phyloP scores from a whole-genome alignment of 2,329 filamentous ascomycete species.

The Aspergillus awamori region DNA sequence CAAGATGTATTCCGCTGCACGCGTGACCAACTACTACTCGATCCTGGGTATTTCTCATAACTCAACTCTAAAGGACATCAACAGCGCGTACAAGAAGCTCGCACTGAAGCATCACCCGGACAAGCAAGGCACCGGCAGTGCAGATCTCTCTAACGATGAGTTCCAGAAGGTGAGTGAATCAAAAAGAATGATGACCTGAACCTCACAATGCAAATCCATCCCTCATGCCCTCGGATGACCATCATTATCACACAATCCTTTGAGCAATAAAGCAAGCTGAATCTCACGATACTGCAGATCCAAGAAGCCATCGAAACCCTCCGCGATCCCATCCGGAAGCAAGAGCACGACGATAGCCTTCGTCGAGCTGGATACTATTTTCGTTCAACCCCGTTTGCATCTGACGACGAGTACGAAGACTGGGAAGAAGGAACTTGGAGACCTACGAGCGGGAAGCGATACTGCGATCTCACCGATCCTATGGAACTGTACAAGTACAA shows the following conservation, averaged over 20 bases:
- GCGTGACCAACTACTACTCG: constrained; percentile 25
- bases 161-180: constrained; percentile 30
- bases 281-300: constrained; percentile 25
- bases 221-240: neutral
- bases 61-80: constrained; percentile 36
- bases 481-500: constrained; percentile 33
- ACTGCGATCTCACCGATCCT: neutral
- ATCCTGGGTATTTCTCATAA: constrained; percentile 30
- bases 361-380: neutral
- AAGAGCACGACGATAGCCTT: constrained; percentile 27
- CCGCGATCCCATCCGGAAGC: constrained; percentile 31
- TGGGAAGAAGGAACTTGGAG: neutral
- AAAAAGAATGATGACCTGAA: neutral
- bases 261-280: neutral
- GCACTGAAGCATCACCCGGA: constrained; percentile 40
- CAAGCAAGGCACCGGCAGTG: constrained; percentile 25
- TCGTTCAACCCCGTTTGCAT: neutral
- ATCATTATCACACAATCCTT: neutral
- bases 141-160: constrained; percentile 15
- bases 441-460: neutral
- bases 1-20: neutral
- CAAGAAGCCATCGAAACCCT: constrained; percentile 39
- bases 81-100: constrained; percentile 38
- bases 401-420: neutral
- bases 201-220: constrained; percentile 4